These are phyloP conservation scores for Butyriboletus loyo DNA, from an alignment of 768 basidiomycete genomes.

Conservation along the genomic window DNA sequence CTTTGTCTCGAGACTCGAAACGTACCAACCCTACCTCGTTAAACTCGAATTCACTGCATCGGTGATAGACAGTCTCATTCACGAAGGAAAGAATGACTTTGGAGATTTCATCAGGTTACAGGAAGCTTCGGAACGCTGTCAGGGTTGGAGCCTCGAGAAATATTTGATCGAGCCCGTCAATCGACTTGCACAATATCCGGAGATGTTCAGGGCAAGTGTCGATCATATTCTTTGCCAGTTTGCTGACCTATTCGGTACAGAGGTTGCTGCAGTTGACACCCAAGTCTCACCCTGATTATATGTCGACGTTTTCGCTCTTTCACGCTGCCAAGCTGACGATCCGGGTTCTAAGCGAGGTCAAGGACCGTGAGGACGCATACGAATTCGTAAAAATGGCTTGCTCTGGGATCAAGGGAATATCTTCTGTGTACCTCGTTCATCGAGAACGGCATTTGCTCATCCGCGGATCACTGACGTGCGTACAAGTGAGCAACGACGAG, in stretches of 20 bases:
- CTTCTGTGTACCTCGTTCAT: slow-evolving; percentile 52
- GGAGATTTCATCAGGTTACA: slow-evolving; percentile 81
- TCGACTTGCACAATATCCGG: slow-evolving; percentile 66
- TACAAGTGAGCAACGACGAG: slow-evolving; percentile 40
- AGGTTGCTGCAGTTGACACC: slow-evolving; percentile 68
- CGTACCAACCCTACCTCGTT: slow-evolving; percentile 86
- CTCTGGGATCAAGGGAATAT: slow-evolving; percentile 55
- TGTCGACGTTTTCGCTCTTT: slow-evolving; percentile 61
- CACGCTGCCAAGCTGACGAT: slow-evolving; percentile 70
- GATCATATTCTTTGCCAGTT: background rate
- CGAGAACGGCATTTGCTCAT: slow-evolving; percentile 74
- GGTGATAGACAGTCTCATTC: slow-evolving; percentile 47
- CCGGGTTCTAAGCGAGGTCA: slow-evolving; percentile 80
- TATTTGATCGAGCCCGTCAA: slow-evolving; percentile 76
- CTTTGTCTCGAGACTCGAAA: slow-evolving; percentile 68
- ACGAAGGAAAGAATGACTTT: slow-evolving; percentile 63
- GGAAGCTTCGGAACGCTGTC: slow-evolving; percentile 50
- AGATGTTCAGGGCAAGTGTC: slow-evolving; percentile 65
- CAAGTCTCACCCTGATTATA: slow-evolving; percentile 63
- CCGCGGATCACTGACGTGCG: slow-evolving; percentile 52
- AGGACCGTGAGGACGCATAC: slow-evolving; percentile 83
- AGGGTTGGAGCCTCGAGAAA: slow-evolving; percentile 60
- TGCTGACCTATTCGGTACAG: slow-evolving; percentile 39
- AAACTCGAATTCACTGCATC: slow-evolving; percentile 59
- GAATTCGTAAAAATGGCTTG: slow-evolving; percentile 64